phyloP scores from a whole-genome alignment of 805 yeast species.

The Candida tammaniensis region DNA sequence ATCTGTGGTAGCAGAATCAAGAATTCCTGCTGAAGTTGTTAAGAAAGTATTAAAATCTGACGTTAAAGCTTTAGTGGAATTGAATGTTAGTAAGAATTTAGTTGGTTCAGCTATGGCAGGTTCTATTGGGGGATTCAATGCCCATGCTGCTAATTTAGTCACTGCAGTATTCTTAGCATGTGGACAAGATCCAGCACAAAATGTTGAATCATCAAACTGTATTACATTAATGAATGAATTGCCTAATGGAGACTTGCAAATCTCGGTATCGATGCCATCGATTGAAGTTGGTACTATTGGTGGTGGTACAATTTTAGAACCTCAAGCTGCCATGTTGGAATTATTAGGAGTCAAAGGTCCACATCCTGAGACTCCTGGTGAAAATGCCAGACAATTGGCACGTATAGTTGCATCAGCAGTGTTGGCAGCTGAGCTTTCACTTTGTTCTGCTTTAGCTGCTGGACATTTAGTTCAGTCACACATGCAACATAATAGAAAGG shows the following conservation, averaged over 20 bases:
- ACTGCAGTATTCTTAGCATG: conserved; percentile 93
- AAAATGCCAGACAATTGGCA: conserved; percentile 91
- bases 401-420: conserved; percentile 91
- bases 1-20: conserved; percentile 94
- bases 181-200: conserved; percentile 99
- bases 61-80: conserved; percentile 87
- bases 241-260: conserved; percentile 68
- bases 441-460: conserved; percentile 95
- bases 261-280: conserved; percentile 98
- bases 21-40: conserved; percentile 80
- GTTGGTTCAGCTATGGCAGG: conserved; percentile 99
- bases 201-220: conserved; percentile 96
- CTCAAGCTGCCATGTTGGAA: conserved; percentile 95
- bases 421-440: conserved; percentile 91
- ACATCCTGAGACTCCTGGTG: conserved; percentile 89
- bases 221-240: conserved; percentile 79
- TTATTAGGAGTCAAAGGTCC: conserved; percentile 95
- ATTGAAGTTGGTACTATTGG: conserved; percentile 99
- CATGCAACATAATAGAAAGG: conserved; percentile 89
- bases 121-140: conserved; percentile 95
- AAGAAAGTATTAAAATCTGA: conserved; percentile 82
- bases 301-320: conserved; percentile 97
- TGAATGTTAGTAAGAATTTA: conserved; percentile 84
- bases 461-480: conserved; percentile 98
- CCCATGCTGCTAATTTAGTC: conserved; percentile 95